phyloP scores from a whole-genome alignment of 768 basidiomycete species.

The Leccinum obscurum region DNA sequence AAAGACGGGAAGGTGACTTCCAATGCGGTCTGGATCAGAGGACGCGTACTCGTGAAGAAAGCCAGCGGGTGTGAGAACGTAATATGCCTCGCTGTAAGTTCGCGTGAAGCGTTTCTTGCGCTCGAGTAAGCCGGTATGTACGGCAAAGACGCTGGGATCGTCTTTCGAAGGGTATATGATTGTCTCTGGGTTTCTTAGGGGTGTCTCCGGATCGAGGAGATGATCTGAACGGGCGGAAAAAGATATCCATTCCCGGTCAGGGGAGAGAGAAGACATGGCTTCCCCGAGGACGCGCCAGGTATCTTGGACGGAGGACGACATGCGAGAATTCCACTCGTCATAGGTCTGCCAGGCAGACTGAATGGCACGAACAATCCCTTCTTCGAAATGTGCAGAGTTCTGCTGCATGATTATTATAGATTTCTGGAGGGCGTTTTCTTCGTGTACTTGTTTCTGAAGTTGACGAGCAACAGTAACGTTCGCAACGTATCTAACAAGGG shows the following conservation, averaged over 20 bases:
- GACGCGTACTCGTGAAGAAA: constrained; percentile 91
- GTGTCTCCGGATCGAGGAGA: constrained; percentile 95
- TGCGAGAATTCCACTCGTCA: constrained; percentile 90
- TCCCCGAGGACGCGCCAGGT: constrained; percentile 70
- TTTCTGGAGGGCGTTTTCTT: constrained; percentile 98
- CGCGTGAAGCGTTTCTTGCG: constrained; percentile 96
- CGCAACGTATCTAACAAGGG: constrained; percentile 52
- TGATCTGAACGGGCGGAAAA: constrained; percentile 94
- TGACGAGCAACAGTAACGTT: constrained; percentile 76
- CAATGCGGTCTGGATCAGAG: constrained; percentile 62
- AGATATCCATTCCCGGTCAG: constrained; percentile 93
- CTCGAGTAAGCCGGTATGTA: constrained; percentile 89
- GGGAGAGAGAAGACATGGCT: constrained; percentile 75
- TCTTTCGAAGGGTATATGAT: constrained; percentile 90
- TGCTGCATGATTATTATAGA: constrained; percentile 98
- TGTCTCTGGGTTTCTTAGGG: constrained; percentile 72
- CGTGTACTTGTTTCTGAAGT: constrained; percentile 89
- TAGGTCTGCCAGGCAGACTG: constrained; percentile 98
- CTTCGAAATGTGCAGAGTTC: constrained; percentile 95
- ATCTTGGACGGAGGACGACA: constrained; percentile 69
- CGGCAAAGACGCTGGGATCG: constrained; percentile 79
- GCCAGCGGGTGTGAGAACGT: constrained; percentile 91
- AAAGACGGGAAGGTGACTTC: constrained; percentile 66
- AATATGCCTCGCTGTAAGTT: constrained; percentile 82
- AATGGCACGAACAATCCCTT: constrained; percentile 91